Conservation (phyloP, 2,329 filamentous ascomycete genomes). For the Clonostachys rhizophaga region DNA sequence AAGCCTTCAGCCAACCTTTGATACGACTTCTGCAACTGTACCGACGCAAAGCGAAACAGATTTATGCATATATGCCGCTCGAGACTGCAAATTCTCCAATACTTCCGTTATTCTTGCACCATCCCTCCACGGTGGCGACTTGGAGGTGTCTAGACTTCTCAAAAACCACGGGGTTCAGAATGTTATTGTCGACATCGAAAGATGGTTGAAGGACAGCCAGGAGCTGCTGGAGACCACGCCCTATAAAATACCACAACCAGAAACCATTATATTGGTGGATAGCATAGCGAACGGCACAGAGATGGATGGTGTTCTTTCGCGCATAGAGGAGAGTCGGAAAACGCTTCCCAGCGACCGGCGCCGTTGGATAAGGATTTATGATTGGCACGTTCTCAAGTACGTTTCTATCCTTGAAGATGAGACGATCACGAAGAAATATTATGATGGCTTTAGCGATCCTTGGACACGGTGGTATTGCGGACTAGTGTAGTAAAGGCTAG, state of each 20-base stretch:
- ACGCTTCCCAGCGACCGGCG: slow-evolving; percentile 16
- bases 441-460: slow-evolving; percentile 27
- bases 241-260: neutral
- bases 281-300: slow-evolving; percentile 18
- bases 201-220: slow-evolving; percentile 18
- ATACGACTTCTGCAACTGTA: too few relatives aligned
- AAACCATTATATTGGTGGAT: slow-evolving; percentile 36
- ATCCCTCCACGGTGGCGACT: slow-evolving; percentile 26
- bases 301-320: slow-evolving; percentile 23
- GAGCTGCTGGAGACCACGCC: neutral
- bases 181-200: slow-evolving; percentile 23
- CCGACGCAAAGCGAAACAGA: too few relatives aligned
- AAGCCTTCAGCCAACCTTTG: too few relatives aligned
- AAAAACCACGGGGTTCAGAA: slow-evolving; percentile 31
- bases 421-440: slow-evolving; percentile 19
- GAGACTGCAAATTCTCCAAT: slow-evolving; percentile 5
- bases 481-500: slow-evolving; percentile 20
- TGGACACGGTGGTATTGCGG: slow-evolving; percentile 40
- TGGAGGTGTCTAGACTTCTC: slow-evolving; percentile 31
- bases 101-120: slow-evolving; percentile 34
- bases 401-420: slow-evolving; percentile 31
- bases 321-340: slow-evolving; percentile 21
- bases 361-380: slow-evolving; percentile 35
- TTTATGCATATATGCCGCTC: too few relatives aligned
- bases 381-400: slow-evolving; percentile 39